Conservation (phyloP, 2,329 filamentous ascomycete species). For the Penicillium oxalicum region DNA sequence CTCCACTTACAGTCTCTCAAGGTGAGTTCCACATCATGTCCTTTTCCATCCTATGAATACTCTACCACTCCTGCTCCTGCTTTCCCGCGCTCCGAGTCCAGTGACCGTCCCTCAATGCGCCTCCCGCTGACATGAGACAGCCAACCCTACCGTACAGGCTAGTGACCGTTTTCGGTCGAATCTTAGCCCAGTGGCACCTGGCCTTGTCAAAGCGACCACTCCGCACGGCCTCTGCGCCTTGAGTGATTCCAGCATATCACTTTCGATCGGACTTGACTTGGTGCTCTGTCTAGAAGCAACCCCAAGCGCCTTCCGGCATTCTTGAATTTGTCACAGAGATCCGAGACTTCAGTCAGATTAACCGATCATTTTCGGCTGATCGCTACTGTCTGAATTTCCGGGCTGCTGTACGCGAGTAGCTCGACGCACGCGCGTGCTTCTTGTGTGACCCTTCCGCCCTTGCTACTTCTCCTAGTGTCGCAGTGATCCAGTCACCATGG, state of each 20-base stretch:
- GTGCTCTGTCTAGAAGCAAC: too few relatives aligned
- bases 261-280: neutral
- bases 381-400: too few relatives aligned
- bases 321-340: too few relatives aligned
- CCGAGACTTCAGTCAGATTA: too few relatives aligned
- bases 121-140: constrained; percentile 36
- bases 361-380: too few relatives aligned
- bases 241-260: constrained; percentile 17
- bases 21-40: constrained; percentile 26
- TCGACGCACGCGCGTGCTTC: constrained; percentile 1
- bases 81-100: constrained; percentile 30
- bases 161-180: constrained; percentile 36
- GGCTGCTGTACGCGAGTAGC: neutral
- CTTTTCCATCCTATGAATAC: constrained; percentile 1
- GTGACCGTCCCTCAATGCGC: constrained; percentile 40
- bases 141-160: constrained; percentile 35
- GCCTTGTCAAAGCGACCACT: constrained; percentile 19
- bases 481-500: constrained; percentile 52
- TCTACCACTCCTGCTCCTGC: neutral
- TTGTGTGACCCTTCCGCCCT: constrained; percentile 23
- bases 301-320: too few relatives aligned
- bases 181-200: constrained; percentile 29
- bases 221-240: constrained; percentile 21
- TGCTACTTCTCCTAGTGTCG: constrained; percentile 10
- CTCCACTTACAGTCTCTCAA: constrained; percentile 14